Conservation (phyloP, 2,329 filamentous ascomycete species). For the Pseudogymnoascus sp. region DNA sequence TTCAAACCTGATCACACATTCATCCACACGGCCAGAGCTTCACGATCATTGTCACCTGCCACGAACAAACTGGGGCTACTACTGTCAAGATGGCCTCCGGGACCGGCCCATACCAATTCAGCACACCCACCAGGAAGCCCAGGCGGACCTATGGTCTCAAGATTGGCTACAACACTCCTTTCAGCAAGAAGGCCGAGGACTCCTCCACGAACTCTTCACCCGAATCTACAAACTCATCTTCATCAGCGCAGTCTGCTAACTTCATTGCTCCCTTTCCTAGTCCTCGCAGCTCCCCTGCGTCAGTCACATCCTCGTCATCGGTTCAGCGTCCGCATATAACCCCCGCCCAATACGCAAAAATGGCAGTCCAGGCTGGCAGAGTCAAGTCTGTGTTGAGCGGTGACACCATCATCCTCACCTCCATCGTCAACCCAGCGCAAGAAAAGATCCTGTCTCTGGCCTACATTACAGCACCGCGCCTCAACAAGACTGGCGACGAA, state of each 20-base stretch:
- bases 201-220: background rate
- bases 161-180: slow-evolving; percentile 2
- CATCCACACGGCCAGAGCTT: background rate
- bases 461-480: slow-evolving; percentile 79
- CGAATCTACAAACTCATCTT: background rate
- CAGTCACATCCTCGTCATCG: slow-evolving; percentile 21
- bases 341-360: slow-evolving; percentile 24
- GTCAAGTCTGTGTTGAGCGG: slow-evolving; percentile 94
- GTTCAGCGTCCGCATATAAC: slow-evolving; percentile 28
- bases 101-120: background rate
- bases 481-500: slow-evolving; percentile 86
- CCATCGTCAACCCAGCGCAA: slow-evolving; percentile 62
- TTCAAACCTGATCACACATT: background rate
- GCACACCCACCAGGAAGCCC: background rate
- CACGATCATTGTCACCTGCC: background rate
- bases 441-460: slow-evolving; percentile 86
- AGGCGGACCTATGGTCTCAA: background rate
- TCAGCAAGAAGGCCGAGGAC: background rate
- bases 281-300: slow-evolving; percentile 10
- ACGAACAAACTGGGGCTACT: background rate
- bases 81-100: background rate
- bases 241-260: slow-evolving; percentile 20
- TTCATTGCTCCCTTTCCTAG: slow-evolving; percentile 14
- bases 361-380: slow-evolving; percentile 44
- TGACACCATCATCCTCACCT: slow-evolving; percentile 79